phyloP scores from a whole-genome alignment of 805 yeast species.

The Kuraishia ogatae region DNA sequence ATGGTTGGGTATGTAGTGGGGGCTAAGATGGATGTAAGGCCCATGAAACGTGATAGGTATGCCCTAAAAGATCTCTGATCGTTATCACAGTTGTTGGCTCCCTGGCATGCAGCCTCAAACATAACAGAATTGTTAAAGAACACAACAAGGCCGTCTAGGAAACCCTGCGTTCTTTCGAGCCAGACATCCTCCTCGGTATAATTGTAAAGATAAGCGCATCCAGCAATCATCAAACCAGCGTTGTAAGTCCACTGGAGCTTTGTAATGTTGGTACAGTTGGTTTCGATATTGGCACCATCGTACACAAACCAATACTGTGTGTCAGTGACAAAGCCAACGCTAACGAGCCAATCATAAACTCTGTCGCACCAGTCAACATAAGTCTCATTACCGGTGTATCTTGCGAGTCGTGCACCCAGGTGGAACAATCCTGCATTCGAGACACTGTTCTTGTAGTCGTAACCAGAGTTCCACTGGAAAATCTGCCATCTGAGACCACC shows the following conservation, averaged over 20 bases:
- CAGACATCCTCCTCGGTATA: conserved; percentile 50
- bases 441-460: conserved; percentile 79
- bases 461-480: conserved; percentile 81
- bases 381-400: conserved; percentile 65
- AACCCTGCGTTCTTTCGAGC: conserved; percentile 41
- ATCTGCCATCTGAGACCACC: conserved; percentile 95
- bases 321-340: conserved; percentile 30
- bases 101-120: conserved; percentile 71
- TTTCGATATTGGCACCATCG: conserved; percentile 57
- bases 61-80: conserved; percentile 76
- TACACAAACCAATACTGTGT: conserved; percentile 32
- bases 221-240: conserved; percentile 60
- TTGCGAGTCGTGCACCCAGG: conserved; percentile 73
- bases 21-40: conserved; percentile 51
- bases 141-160: conserved; percentile 39
- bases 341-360: conserved; percentile 71
- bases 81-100: conserved; percentile 45
- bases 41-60: conserved; percentile 56
- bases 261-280: conserved; percentile 41
- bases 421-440: conserved; percentile 80
- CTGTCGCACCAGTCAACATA: conserved; percentile 68
- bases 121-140: conserved; percentile 41
- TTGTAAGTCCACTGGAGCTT: conserved; percentile 67
- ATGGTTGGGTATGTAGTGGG: conserved; percentile 44
- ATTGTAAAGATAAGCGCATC: conserved; percentile 62